phyloP scores from a whole-genome alignment of 2,329 filamentous ascomycete genomes.

The Alternaria alternata region DNA sequence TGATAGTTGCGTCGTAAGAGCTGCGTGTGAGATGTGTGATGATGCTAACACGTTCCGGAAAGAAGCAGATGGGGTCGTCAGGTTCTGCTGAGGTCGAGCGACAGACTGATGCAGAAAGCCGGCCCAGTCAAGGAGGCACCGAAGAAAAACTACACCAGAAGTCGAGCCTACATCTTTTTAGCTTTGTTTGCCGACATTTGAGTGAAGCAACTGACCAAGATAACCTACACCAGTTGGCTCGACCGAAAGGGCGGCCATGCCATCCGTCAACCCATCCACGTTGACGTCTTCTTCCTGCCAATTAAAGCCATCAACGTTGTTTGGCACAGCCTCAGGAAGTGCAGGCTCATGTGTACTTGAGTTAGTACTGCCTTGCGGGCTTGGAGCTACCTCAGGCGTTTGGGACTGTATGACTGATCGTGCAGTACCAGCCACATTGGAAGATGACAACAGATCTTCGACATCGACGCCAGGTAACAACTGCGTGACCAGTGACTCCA shows the following conservation, averaged over 20 bases:
- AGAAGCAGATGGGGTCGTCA: conserved; percentile 17
- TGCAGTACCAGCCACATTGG: conserved; percentile 18
- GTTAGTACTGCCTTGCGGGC: conserved; percentile 20
- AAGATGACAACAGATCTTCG: conserved; percentile 28
- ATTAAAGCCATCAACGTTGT: conserved; percentile 34
- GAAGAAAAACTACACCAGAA: conserved; percentile 36
- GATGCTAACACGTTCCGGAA: conserved; percentile 29
- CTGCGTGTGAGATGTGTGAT: conserved; percentile 33
- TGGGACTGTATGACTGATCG: conserved; percentile 9
- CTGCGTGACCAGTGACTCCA: conserved; percentile 30
- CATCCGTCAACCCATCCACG: conserved; percentile 34
- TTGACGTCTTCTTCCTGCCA: conserved; percentile 34
- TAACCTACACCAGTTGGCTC: conserved; percentile 39
- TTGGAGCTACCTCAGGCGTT: conserved; percentile 23
- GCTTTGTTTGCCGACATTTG: not conserved
- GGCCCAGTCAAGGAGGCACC: conserved; percentile 38
- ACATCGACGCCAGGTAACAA: conserved; percentile 32
- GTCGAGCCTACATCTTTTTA: conserved; percentile 28
- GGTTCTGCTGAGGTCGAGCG: conserved; percentile 18
- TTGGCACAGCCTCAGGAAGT: conserved; percentile 36
- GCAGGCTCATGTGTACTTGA: conserved; percentile 24
- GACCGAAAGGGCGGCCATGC: conserved; percentile 38
- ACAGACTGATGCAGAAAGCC: conserved; percentile 35
- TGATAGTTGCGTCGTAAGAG: conserved; percentile 30
- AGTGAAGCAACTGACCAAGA: conserved; percentile 18